phyloP scores from a whole-genome alignment of 805 yeast genomes.

The Kazachstania psychrophila region DNA sequence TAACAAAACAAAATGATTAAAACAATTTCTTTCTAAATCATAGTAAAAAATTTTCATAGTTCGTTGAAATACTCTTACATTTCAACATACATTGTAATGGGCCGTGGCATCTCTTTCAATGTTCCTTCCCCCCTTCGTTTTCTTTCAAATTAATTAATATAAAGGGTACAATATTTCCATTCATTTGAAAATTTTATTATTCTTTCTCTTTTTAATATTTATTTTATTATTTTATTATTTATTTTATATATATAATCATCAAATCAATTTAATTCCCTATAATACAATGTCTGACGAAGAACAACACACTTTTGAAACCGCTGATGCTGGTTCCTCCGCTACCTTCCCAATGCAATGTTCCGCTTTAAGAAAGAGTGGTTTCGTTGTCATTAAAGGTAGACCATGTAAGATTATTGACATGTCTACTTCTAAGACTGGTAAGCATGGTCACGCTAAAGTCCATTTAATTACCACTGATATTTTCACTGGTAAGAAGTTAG shows the following conservation, averaged over 20 bases:
- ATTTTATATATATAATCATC: conserved; percentile 1
- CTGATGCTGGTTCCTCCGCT: conserved; percentile 95
- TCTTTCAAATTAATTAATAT: background rate
- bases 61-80: too few species aligned
- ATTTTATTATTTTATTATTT: background rate
- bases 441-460: conserved; percentile 99
- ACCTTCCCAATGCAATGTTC: conserved; percentile 99
- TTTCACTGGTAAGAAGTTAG: conserved; percentile 97
- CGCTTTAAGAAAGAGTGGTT: conserved; percentile 98
- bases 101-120: too few species aligned
- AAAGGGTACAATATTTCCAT: conserved; percentile 1
- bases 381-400: conserved; percentile 95
- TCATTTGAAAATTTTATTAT: background rate
- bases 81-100: too few species aligned
- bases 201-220: background rate
- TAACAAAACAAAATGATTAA: too few species aligned
- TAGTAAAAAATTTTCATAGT: too few species aligned
- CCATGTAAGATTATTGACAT: conserved; percentile 99
- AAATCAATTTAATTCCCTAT: background rate
- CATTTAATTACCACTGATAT: conserved; percentile 96
- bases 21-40: too few species aligned
- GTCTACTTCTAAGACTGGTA: conserved; percentile 99
- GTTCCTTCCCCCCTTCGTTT: too few species aligned
- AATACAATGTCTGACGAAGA: conserved; percentile 29
- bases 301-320: conserved; percentile 94